Evolutionary conservation across 805 yeast genomes (phyloP).

Genomic region (Ogataea pilisensis): DNA sequence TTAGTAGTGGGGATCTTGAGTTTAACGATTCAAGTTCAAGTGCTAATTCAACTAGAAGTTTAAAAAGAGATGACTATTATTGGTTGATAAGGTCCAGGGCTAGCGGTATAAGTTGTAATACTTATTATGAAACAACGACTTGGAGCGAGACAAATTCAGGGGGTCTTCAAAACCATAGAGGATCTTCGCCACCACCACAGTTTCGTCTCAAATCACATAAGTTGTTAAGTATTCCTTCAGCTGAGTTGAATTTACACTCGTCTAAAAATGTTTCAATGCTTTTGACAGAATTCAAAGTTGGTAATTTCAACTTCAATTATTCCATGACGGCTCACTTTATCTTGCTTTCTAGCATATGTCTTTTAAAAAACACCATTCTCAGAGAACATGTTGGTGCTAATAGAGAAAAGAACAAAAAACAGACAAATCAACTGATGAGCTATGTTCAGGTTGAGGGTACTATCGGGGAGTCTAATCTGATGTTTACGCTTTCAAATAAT

Average conservation of each 20-base stretch:
- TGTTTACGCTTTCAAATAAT: constrained; percentile 42
- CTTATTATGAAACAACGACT: not conserved
- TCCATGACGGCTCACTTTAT: constrained; percentile 44
- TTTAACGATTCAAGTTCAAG: constrained; percentile 2
- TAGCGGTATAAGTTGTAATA: not conserved
- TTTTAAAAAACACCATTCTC: constrained; percentile 38
- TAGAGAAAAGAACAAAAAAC: not conserved
- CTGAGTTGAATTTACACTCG: not conserved
- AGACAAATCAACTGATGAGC: not conserved
- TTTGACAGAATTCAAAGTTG: constrained; percentile 2
- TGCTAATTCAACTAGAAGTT: not conserved
- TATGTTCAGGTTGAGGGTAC: constrained; percentile 3
- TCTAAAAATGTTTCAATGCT: constrained; percentile 7
- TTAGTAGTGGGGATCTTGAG: not conserved
- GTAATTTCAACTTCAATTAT: constrained; percentile 12
- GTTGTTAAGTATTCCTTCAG: constrained; percentile 9
- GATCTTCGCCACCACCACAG: too few relatives aligned
- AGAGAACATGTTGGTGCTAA: constrained; percentile 1
- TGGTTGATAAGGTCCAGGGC: not conserved
- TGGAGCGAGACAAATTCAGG: too few relatives aligned
- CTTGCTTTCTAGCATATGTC: constrained; percentile 39
- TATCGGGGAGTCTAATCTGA: constrained; percentile 22
- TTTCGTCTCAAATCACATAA: not conserved
- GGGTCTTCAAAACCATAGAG: too few relatives aligned
- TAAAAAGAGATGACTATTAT: not conserved